Percentiles rank a stretch among this genome's conserved stretches.
phyloP scores from a whole-genome alignment of 73 alveolate species.

The Tetrahymena borealis region DNA sequence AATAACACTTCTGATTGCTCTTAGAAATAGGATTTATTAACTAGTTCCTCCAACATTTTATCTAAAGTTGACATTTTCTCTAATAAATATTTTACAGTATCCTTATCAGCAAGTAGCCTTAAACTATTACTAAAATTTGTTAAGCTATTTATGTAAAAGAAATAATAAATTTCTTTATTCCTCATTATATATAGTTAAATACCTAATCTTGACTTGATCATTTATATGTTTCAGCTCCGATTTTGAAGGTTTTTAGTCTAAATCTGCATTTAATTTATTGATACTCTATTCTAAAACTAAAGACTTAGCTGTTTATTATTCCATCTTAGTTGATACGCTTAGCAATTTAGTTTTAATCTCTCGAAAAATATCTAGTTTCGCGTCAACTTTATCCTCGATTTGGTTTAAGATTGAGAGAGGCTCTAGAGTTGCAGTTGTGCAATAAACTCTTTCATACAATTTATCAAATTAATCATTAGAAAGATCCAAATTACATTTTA shows the following conservation, averaged over 20 bases:
- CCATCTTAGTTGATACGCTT: background rate
- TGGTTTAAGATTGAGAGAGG: background rate
- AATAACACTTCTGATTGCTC: background rate
- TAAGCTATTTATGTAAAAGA: background rate
- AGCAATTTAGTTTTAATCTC: background rate
- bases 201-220: background rate
- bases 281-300: background rate
- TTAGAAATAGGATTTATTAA: background rate
- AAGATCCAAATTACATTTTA: background rate
- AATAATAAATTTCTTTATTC: background rate
- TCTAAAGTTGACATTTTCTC: background rate
- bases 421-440: background rate
- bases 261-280: background rate
- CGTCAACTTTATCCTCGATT: background rate
- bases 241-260: background rate
- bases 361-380: background rate
- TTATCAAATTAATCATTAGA: background rate
- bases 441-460: background rate
- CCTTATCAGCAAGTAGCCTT: background rate
- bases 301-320: background rate
- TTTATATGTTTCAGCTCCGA: background rate
- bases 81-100: background rate
- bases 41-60: background rate
- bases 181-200: background rate
- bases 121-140: background rate